Base-by-base conservation (phyloP, 208 protist species). In the Blastocrithidia nonstop region DNA sequence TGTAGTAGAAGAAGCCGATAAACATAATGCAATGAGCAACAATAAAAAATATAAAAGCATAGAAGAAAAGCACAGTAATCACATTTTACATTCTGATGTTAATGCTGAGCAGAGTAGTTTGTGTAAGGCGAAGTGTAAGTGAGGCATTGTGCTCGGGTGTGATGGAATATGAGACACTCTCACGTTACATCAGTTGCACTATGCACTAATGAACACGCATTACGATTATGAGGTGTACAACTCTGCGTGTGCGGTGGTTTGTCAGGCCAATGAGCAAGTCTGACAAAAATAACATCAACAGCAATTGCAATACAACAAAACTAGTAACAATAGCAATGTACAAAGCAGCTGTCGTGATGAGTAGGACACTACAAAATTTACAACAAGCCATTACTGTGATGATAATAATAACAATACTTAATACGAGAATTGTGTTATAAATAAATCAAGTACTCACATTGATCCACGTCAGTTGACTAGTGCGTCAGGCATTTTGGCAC, bases 151-250 rank as follows among this genome's bases (percentile, higher is more conserved):
- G 8, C 49, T 76, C n/a, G 81, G 74, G 20, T 91, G 77, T 41
- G 81, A 91, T 44, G 81, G 81, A 4, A 68, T 91, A 33, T 91
- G 81, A 77, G 77, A 91, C 45, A 80, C 50, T 27, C 62, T 60
- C 5, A 87, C 72, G 46, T 57, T 70, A 41, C 77, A 87, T 20
- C 72, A 87, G 48, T 48, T 87, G 21, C 76, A 86, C 54, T 59
- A 75, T 43, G 76, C 76, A 8, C 61, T 86, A 22, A 59, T 60
- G 15, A 77, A 86, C 54, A 81, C 76, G 1, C 42, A 44, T 35
- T 79, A 76, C 48, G 76, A 86, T 50, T 45, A 79, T 21, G 65
- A 62, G 21, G 76, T 86, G 25, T 62, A 65, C 26, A 43, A 33
- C 1, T 77, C 66, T 2, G 71, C 67, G 16, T 58, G 53, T 42